A percentile compares a stretch with the other conserved stretches of the same genome.
Conservation (phyloP, 768 basidiomycete species). For the Russula ochroleuca region DNA sequence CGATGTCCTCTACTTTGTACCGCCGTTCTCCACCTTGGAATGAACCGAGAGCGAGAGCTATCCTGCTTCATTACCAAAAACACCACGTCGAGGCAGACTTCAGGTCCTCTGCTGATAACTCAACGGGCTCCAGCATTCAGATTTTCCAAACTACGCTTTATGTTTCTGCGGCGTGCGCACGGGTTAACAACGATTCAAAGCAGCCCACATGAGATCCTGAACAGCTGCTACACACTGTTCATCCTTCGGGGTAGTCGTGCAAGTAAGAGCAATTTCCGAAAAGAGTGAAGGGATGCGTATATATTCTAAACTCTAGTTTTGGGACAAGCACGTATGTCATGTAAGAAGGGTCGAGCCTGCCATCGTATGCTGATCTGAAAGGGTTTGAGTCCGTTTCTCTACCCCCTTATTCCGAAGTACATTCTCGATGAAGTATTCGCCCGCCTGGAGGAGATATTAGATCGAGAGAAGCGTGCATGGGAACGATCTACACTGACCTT, state of each 20-base stretch:
- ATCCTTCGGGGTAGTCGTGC: not conserved
- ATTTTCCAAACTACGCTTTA: too few species aligned
- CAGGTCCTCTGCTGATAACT: too few species aligned
- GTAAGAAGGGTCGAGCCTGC: constrained; percentile 6
- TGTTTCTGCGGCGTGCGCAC: too few species aligned
- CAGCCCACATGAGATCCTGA: not conserved
- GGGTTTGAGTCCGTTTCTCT: constrained; percentile 39
- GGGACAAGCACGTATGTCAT: constrained; percentile 1
- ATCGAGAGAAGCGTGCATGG: not conserved
- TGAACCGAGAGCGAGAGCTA: not conserved
- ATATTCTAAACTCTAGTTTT: constrained; percentile 8
- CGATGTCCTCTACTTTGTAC: not conserved
- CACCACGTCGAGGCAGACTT: too few species aligned
- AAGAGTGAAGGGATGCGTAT: not conserved
- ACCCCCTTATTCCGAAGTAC: constrained; percentile 61
- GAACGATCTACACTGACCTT: constrained; percentile 55
- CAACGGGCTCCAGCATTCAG: too few species aligned
- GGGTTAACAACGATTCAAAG: too few species aligned
- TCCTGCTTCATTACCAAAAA: not conserved
- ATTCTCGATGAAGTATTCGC: constrained; percentile 93
- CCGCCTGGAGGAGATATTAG: constrained; percentile 55
- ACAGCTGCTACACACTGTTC: not conserved
- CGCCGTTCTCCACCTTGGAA: not conserved
- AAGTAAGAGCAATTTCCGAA: not conserved
- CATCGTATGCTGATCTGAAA: constrained; percentile 28